Conservation (phyloP, 1,284 basidiomycete species). For the Leccinum pachyderme region DNA sequence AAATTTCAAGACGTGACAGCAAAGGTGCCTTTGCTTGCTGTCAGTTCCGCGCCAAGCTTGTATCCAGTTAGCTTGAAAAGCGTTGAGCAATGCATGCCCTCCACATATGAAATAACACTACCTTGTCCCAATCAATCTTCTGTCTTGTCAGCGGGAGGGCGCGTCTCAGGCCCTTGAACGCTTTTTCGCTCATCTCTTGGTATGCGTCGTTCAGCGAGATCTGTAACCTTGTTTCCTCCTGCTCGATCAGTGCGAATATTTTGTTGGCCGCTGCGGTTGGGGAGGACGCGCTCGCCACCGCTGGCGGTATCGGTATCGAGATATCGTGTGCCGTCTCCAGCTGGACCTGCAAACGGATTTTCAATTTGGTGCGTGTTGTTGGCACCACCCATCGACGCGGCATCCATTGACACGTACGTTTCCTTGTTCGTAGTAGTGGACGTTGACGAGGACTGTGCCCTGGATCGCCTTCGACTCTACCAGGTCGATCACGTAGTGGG, state of each 20-base stretch:
- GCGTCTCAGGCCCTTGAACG: conserved; percentile 85
- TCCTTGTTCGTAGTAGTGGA: conserved; percentile 96
- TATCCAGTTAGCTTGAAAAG: conserved; percentile 72
- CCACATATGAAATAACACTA: conserved; percentile 33
- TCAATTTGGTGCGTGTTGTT: neutral
- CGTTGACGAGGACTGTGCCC: conserved; percentile 63
- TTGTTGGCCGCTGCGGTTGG: conserved; percentile 63
- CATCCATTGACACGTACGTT: conserved; percentile 55
- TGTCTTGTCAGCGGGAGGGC: conserved; percentile 90
- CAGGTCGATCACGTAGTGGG: conserved; percentile 43
- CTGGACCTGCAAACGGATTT: conserved; percentile 67
- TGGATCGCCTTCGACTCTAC: conserved; percentile 28
- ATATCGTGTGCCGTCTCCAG: conserved; percentile 72
- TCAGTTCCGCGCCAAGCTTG: conserved; percentile 81
- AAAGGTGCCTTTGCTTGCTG: conserved; percentile 66
- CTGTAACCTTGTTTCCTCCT: conserved; percentile 78
- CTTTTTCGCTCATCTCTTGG: conserved; percentile 84
- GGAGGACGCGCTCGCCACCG: conserved; percentile 45
- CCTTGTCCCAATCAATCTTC: conserved; percentile 94
- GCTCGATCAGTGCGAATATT: conserved; percentile 77
- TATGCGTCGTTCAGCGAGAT: conserved; percentile 77
- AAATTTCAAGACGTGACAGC: conserved; percentile 37
- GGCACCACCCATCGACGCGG: neutral
- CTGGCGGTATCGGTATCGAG: conserved; percentile 62
- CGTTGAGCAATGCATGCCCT: neutral